Percentiles rank a stretch among this genome's conserved stretches.
phyloP scores from a whole-genome alignment of 1,139 yeast species.

The Magnusiomyces clavatus region DNA sequence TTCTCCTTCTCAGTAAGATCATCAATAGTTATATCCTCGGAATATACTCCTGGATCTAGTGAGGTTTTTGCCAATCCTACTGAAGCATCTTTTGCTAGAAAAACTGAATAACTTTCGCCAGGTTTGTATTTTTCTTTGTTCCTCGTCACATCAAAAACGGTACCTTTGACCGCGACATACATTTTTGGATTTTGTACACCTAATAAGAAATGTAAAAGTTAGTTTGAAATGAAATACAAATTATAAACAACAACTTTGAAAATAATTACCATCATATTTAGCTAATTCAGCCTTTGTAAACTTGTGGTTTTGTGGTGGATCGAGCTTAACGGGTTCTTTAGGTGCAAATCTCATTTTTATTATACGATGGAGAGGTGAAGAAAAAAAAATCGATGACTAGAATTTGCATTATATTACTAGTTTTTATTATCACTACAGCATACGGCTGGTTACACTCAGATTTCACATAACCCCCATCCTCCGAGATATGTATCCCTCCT shows the following conservation, averaged over 20 bases:
- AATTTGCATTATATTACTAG: too few relatives aligned
- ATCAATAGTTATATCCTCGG: constrained; percentile 43
- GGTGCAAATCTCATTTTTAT: constrained; percentile 34
- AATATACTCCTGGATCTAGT: constrained; percentile 47
- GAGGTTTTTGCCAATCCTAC: constrained; percentile 57
- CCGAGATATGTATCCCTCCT: not conserved
- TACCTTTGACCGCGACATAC: constrained; percentile 69
- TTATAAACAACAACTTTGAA: too few relatives aligned
- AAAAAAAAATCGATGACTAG: not conserved
- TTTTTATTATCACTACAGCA: not conserved
- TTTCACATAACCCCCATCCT: too few relatives aligned
- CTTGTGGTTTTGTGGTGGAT: constrained; percentile 40
- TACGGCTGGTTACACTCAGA: not conserved
- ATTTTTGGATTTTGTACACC: constrained; percentile 40
- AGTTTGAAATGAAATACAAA: too few relatives aligned
- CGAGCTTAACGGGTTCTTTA: constrained; percentile 41
- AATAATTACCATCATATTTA: constrained; percentile 38
- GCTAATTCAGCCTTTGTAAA: constrained; percentile 38
- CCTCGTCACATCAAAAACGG: constrained; percentile 65
- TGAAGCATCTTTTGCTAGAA: constrained; percentile 74
- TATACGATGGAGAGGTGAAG: not conserved
- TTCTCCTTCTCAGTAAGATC: constrained; percentile 54
- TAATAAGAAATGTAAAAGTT: constrained; percentile 13
- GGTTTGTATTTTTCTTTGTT: constrained; percentile 66
- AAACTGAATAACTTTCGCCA: constrained; percentile 61